Evolutionary conservation across 2,329 filamentous ascomycete genomes (phyloP).

Genomic region (Apiospora hydei): DNA sequence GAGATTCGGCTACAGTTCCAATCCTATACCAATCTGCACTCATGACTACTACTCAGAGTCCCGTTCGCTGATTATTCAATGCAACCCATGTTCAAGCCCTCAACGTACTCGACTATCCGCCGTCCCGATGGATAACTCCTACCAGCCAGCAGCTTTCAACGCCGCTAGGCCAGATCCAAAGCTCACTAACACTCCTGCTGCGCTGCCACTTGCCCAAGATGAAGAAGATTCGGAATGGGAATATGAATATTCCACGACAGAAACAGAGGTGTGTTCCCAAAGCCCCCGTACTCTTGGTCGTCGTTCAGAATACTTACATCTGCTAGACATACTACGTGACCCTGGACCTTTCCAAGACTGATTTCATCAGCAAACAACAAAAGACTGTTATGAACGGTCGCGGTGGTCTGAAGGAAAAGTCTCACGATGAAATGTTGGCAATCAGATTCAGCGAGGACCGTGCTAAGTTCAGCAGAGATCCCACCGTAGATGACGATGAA

Average conservation of each 20-base stretch:
- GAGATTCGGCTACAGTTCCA: neutral
- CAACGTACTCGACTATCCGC: constrained; percentile 24
- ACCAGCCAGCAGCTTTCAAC: constrained; percentile 17
- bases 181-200: neutral
- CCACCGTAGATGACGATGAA: constrained; percentile 11
- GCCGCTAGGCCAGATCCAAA: neutral
- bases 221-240: constrained; percentile 66
- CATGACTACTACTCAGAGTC: neutral
- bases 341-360: constrained; percentile 67
- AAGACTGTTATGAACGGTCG: constrained; percentile 47
- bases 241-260: constrained; percentile 70
- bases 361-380: constrained; percentile 57
- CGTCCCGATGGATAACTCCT: constrained; percentile 25
- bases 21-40: neutral
- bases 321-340: constrained; percentile 69
- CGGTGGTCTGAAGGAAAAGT: constrained; percentile 56
- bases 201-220: constrained; percentile 14
- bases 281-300: constrained; percentile 6
- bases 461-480: constrained; percentile 4
- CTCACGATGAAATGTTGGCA: constrained; percentile 34
- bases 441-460: constrained; percentile 14
- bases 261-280: constrained; percentile 60
- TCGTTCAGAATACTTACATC: constrained; percentile 15
- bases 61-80: constrained; percentile 8
- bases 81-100: constrained; percentile 29